These are phyloP conservation scores for Phaeotremella skinneri DNA, from an alignment of 768 basidiomycete genomes.

Conservation along the genomic window DNA sequence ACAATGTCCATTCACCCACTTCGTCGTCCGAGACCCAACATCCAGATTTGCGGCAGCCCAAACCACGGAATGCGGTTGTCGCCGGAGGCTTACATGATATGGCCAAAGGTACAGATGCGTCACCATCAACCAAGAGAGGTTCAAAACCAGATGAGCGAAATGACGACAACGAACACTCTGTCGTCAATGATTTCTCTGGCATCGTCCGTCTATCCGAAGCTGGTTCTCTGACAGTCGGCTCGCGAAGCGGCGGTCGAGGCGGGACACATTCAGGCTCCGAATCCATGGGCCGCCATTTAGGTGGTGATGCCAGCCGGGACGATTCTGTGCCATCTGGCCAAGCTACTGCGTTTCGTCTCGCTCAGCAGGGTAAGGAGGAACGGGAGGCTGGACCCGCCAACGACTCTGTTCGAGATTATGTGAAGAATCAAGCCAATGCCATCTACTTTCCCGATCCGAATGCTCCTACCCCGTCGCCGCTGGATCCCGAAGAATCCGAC, in stretches of 20 bases:
- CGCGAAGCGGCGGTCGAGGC: neutral
- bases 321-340: constrained; percentile 9
- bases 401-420: constrained; percentile 32
- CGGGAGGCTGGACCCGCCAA: neutral
- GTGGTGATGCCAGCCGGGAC: constrained; percentile 14
- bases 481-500: neutral
- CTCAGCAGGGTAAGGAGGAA: constrained; percentile 17
- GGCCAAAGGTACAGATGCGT: constrained; percentile 1
- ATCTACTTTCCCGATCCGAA: constrained; percentile 46
- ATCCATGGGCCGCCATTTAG: constrained; percentile 6
- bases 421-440: constrained; percentile 41
- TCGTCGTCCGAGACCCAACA: neutral
- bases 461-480: constrained; percentile 38
- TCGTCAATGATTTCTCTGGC: constrained; percentile 37
- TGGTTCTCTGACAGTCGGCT: constrained; percentile 15
- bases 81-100: constrained; percentile 17
- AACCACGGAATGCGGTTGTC: constrained; percentile 13
- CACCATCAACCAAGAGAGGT: constrained; percentile 2
- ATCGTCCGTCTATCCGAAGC: constrained; percentile 37
- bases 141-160: constrained; percentile 22
- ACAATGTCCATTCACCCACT: neutral
- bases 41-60: constrained; percentile 16
- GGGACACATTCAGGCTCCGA: neutral
- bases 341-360: constrained; percentile 16
- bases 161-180: constrained; percentile 25